Evolutionary conservation across 2,329 filamentous ascomycete genomes (phyloP).

Genomic region (Akanthomyces dipterigenus): DNA sequence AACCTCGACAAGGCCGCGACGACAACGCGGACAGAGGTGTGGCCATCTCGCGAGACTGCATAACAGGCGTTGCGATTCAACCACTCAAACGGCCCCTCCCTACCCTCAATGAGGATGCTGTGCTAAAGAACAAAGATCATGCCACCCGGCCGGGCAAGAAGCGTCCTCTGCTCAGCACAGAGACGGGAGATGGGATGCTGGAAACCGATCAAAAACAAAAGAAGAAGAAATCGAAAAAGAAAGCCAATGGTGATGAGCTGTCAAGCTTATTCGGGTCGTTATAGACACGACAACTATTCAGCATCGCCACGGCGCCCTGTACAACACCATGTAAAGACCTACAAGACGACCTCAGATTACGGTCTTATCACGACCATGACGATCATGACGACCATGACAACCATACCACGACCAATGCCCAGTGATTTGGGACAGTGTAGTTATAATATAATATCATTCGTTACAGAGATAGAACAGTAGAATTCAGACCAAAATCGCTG

Average conservation of each 20-base stretch:
- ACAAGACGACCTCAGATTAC: not conserved
- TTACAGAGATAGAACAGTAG: not conserved
- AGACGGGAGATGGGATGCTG: not conserved
- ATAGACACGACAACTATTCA: not conserved
- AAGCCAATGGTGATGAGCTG: constrained; percentile 57
- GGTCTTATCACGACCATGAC: no score
- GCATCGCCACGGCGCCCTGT: not conserved
- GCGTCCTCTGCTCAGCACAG: constrained; percentile 18
- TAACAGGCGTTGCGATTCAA: not conserved
- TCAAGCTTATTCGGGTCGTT: constrained; percentile 65
- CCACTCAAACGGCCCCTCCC: not conserved
- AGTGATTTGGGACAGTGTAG: not conserved
- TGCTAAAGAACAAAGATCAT: not conserved
- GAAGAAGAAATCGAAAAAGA: constrained; percentile 47
- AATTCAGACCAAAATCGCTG: not conserved
- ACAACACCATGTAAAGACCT: not conserved
- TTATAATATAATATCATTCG: constrained; percentile 1
- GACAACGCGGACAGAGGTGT: constrained; percentile 22
- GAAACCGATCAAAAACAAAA: constrained; percentile 23
- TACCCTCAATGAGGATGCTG: not conserved
- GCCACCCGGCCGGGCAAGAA: constrained; percentile 25
- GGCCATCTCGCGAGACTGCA: constrained; percentile 21
- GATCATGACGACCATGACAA: no score
- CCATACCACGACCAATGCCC: not conserved
- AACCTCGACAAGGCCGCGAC: not conserved